Conservation (phyloP, 2,329 filamentous ascomycete species). For the Pseudogymnoascus sp. region DNA sequence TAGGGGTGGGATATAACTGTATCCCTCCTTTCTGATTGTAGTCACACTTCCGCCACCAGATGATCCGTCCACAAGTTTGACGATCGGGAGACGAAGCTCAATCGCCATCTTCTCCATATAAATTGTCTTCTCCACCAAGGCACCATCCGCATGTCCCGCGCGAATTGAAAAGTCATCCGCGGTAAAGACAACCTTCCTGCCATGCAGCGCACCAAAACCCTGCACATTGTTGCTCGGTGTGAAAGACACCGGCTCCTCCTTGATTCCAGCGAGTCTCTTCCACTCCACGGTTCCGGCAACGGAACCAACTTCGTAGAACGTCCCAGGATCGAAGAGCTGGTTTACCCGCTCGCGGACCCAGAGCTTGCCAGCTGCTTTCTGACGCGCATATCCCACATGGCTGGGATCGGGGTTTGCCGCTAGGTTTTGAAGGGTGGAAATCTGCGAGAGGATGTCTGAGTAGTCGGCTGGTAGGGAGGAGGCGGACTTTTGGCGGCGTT, state of each 20-base stretch:
- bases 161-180: conserved; percentile 58
- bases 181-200: conserved; percentile 50
- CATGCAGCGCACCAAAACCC: conserved; percentile 45
- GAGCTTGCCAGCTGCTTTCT: conserved; percentile 56
- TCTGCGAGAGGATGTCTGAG: conserved; percentile 51
- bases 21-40: conserved; percentile 47
- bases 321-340: conserved; percentile 47
- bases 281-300: conserved; percentile 52
- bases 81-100: conserved; percentile 47
- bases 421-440: conserved; percentile 43
- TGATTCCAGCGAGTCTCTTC: conserved; percentile 38
- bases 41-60: conserved; percentile 57
- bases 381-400: conserved; percentile 51
- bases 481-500: conserved; percentile 15
- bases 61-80: conserved; percentile 58
- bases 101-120: conserved; percentile 56
- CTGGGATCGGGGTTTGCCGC: conserved; percentile 47
- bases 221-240: conserved; percentile 57
- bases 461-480: conserved; percentile 49
- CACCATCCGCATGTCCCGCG: conserved; percentile 56
- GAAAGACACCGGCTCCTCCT: conserved; percentile 43
- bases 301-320: conserved; percentile 53
- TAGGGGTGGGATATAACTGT: conserved; percentile 53
- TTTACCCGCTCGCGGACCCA: conserved; percentile 57
- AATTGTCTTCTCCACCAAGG: conserved; percentile 48